Base-by-base conservation (phyloP, 2,329 filamentous ascomycete genomes). In the Karstenula rhodostoma region DNA sequence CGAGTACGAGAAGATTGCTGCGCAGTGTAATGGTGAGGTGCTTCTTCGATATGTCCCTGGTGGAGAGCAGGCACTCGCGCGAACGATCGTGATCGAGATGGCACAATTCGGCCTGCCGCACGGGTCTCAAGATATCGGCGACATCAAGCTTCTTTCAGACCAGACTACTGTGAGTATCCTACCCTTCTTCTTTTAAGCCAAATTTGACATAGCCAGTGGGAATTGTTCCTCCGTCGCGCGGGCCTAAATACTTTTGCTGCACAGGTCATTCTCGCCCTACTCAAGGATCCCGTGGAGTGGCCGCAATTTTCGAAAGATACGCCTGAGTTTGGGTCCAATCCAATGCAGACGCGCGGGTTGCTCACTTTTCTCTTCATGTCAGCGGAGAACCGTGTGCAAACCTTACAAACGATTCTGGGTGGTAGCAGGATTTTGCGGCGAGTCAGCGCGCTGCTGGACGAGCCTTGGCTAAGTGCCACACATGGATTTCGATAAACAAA, bases 171-270 rank as follows among this genome's bases (percentile, higher is more conserved):
- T 77, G 58, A 66, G 73, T 59, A 44, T 19, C 9, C 19, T n/a
- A 44, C 19, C 1, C 10, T 23, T 15, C 6, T 13, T 13, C 13
- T 35, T 22, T n/a, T 44, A 19, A 49, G 22, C 57, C 17, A 13
- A 2, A 17, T 59, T 66, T 40, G 70, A 47, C 51, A 12, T 35
- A 12, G 25, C 6, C 25, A 77, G 35, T 91, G 88, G 88, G 91
- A 93, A 73, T 48, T 86, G 10, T 90, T 91, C 62, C 79, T 94
- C 25, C 82, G 90, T 15, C 80, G 82, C 25, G 83, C 84, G 1
- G 91, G 91, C 0, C 74, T 93, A 71, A 93, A 94, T 74, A 84
- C 86, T 0, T 92, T 87, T 72, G 90, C 90, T 2, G 90, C 91
- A 2, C 90, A 93, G 72, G 80, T 82, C 10, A 80, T 92, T 1